Percentiles rank a stretch among this genome's conserved stretches.
Evolutionary conservation across 2,329 filamentous ascomycete genomes (phyloP).

Genomic region (Didymella segeticola): DNA sequence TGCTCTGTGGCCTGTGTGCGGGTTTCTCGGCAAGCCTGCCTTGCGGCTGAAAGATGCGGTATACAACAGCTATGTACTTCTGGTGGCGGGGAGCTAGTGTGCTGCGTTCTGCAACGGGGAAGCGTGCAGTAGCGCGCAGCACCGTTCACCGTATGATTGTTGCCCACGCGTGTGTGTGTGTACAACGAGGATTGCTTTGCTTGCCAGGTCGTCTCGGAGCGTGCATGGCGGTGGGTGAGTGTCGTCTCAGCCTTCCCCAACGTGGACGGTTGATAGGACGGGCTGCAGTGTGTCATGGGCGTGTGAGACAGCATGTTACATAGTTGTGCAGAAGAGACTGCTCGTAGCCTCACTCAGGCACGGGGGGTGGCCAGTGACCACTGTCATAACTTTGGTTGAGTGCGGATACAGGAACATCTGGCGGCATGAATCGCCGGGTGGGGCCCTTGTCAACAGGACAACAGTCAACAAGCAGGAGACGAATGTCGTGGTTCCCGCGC

Average conservation of each 20-base stretch:
- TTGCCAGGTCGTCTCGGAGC: neutral
- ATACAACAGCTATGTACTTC: neutral
- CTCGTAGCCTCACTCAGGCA: too few relatives aligned
- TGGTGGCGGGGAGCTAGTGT: neutral
- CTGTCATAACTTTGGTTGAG: constrained; percentile 7
- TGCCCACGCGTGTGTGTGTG: neutral
- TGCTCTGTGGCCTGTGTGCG: neutral
- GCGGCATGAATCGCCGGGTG: constrained; percentile 16
- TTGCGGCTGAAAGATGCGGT: constrained; percentile 13
- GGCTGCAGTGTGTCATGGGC: neutral
- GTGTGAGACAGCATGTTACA: neutral
- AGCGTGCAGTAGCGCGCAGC: constrained; percentile 14
- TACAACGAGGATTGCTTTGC: neutral
- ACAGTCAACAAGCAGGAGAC: neutral
- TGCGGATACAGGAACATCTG: constrained; percentile 6
- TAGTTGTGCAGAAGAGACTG: constrained; percentile 6
- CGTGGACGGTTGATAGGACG: constrained; percentile 11
- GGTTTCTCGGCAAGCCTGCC: constrained; percentile 8
- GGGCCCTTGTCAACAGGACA: constrained; percentile 15
- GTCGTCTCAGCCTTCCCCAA: constrained; percentile 6
- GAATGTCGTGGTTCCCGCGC: constrained; percentile 2
- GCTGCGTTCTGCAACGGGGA: constrained; percentile 7
- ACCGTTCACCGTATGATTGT: constrained; percentile 17
- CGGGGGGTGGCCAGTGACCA: neutral
- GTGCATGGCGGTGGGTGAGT: neutral